These are phyloP conservation scores for Fragilaria crotonensis DNA, from an alignment of 108 stramenopile species.

Conservation along the genomic window DNA sequence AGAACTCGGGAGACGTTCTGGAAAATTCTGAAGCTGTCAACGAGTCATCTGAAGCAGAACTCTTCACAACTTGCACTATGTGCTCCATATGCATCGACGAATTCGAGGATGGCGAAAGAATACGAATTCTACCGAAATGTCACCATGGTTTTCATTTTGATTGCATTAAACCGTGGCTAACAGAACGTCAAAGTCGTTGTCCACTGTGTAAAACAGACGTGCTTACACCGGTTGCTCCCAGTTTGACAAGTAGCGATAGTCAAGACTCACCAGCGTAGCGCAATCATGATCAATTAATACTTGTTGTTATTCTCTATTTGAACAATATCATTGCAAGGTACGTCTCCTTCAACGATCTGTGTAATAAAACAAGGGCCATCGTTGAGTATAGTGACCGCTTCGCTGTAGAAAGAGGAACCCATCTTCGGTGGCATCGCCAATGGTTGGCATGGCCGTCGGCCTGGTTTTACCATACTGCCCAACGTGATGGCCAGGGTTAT, in stretches of 20 bases:
- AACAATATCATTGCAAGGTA: not conserved
- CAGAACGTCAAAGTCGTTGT: slow-evolving; percentile 58
- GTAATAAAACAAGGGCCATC: slow-evolving; percentile 7
- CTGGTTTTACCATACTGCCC: not conserved
- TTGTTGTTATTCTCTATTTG: not conserved
- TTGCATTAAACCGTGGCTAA: slow-evolving; percentile 84
- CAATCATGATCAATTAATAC: not conserved
- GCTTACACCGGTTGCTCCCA: slow-evolving; percentile 1
- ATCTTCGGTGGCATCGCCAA: slow-evolving; percentile 5
- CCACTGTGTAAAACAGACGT: slow-evolving; percentile 56
- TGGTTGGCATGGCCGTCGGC: not conserved
- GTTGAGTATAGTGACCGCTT: not conserved
- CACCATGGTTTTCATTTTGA: slow-evolving; percentile 72
- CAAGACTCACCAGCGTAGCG: too few species aligned
- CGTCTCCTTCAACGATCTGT: not conserved
- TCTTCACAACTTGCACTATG: slow-evolving; percentile 25
- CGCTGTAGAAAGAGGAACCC: not conserved
- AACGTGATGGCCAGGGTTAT: not conserved
- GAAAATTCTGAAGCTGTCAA: too few species aligned
- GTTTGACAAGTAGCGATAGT: too few species aligned
- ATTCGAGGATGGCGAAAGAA: slow-evolving; percentile 58
- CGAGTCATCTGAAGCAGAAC: too few species aligned
- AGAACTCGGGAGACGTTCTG: not conserved
- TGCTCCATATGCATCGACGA: slow-evolving; percentile 93
- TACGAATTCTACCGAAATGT: slow-evolving; percentile 76